Evolutionary conservation across 2,329 filamentous ascomycete species (phyloP).

Genomic region (Curvularia eragrostidis): DNA sequence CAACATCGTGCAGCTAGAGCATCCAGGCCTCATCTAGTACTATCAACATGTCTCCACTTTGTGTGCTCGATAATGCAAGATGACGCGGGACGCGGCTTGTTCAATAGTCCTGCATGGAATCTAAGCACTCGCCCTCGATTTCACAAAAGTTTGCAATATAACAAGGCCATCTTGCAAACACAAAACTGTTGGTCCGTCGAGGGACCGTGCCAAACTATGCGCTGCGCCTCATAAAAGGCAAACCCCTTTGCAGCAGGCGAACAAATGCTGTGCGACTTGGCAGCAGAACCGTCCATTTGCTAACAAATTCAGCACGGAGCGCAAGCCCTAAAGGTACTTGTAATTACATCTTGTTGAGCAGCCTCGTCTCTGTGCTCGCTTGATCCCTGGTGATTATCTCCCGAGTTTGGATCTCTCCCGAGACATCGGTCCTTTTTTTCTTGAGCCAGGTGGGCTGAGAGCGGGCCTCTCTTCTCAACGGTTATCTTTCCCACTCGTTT

Average conservation of each 20-base stretch:
- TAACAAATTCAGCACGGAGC: constrained; percentile 33
- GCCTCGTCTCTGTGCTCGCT: constrained; percentile 21
- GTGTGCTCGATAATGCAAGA: constrained; percentile 27
- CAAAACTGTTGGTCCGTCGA: constrained; percentile 3
- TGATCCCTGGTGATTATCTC: constrained; percentile 28
- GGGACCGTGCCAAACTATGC: constrained; percentile 19
- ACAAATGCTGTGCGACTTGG: constrained; percentile 30
- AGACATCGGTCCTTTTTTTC: constrained; percentile 25
- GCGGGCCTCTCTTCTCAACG: constrained; percentile 11
- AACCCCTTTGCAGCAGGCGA: constrained; percentile 14
- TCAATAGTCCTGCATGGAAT: constrained; percentile 14
- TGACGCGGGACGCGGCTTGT: constrained; percentile 28
- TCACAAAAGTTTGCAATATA: constrained; percentile 20
- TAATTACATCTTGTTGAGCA: constrained; percentile 9
- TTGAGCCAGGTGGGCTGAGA: constrained; percentile 5
- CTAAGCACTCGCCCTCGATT: constrained; percentile 21
- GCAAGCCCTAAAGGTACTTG: constrained; percentile 7
- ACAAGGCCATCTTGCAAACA: neutral
- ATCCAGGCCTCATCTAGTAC: constrained; percentile 8
- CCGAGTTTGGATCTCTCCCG: constrained; percentile 23
- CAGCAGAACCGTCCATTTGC: constrained; percentile 28
- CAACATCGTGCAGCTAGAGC: constrained; percentile 3
- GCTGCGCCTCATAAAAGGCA: constrained; percentile 13
- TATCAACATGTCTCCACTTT: constrained; percentile 10
- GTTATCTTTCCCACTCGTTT: constrained; percentile 7